Evolutionary conservation across 1,284 basidiomycete species (phyloP).

Genomic region (Ustilago nuda): DNA sequence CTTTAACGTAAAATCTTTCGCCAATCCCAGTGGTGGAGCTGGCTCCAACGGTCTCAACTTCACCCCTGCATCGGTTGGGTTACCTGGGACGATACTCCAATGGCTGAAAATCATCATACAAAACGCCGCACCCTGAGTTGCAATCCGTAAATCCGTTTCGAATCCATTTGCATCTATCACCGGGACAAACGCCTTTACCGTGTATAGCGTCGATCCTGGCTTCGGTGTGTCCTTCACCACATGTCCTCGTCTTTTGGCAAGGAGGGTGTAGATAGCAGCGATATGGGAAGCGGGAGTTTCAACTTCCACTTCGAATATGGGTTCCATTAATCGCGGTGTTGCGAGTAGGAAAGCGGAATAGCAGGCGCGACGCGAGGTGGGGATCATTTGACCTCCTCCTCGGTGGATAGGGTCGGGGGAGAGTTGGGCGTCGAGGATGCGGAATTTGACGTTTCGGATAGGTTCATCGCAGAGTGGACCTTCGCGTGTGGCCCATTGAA

Average conservation of each 20-base stretch:
- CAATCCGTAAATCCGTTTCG: slow-evolving; percentile 95
- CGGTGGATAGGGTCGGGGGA: slow-evolving; percentile 96
- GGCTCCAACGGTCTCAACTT: slow-evolving; percentile 95
- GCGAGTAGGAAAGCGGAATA: slow-evolving; percentile 97
- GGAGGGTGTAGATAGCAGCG: slow-evolving; percentile 95
- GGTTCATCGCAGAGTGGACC: slow-evolving; percentile 98
- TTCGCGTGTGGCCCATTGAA: slow-evolving; percentile 98
- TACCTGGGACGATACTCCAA: slow-evolving; percentile 97
- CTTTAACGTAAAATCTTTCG: slow-evolving; percentile 89
- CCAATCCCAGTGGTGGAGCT: slow-evolving; percentile 85
- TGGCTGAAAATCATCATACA: slow-evolving; percentile 96
- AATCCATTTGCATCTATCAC: slow-evolving; percentile 99
- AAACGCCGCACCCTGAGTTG: slow-evolving; percentile 97
- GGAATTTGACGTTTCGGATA: slow-evolving; percentile 98
- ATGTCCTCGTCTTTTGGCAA: slow-evolving; percentile 94
- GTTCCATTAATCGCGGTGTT: slow-evolving; percentile 78
- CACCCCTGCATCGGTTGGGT: slow-evolving; percentile 95
- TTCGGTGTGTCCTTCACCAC: slow-evolving; percentile 98
- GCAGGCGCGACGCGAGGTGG: slow-evolving; percentile 94
- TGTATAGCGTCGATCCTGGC: slow-evolving; percentile 95
- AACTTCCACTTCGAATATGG: slow-evolving; percentile 97
- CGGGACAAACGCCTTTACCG: slow-evolving; percentile 95
- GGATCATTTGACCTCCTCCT: slow-evolving; percentile 97
- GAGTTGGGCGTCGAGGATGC: slow-evolving; percentile 88
- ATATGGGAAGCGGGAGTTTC: slow-evolving; percentile 98